Base-by-base conservation (phyloP, 352 stramenopile species). In the Blastocystis sp. region DNA sequence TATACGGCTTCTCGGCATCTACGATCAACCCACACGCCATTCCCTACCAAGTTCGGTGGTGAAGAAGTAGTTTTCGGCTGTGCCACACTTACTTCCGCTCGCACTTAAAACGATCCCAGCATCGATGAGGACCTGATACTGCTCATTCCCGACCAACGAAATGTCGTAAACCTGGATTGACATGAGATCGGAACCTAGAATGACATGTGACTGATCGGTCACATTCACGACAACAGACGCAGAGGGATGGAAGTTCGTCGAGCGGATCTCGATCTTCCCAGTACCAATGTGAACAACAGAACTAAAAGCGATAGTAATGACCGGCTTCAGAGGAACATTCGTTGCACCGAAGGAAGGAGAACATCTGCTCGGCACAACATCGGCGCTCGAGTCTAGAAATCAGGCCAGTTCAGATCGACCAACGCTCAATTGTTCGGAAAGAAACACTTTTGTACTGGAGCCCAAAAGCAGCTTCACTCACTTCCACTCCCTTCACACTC, bases 1-100 rank as follows among this genome's bases (percentile, higher is more conserved):
- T 80, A 26, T 63, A 80, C n/a, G 70, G 70, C 70, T 80, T 80
- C 47, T 80, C 70, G 4, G 3, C 50, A 41, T 80, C 70, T 80
- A 41, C 43, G 29, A 34, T 34, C 6, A 11, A 41, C 63, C 20
- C 45, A 80, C 26, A n/a, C 20, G 7, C 26, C 18, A 3, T 20
- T 13, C 4, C 50, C 29, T 45, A 80, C 70, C 70, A 20, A 37
- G 20, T 53, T 80, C 50, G 18, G 55, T 63, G 15, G 70, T 80
- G 45, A 80, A 80, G 23, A 64, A 18, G 39, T 47, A 80, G 11
- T 15, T 26, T 1, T 64, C 23, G 34, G 15, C 39, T 7, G 70
- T 61, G 8, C 70, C 39, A 43, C 70, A 80, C 70, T 80, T 80
- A 26, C 70, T 80, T 62, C 70, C 70, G 23, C 70, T 80, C 18